Evolutionary conservation across 2,329 filamentous ascomycete species (phyloP).

Genomic region (Macroventuria anomochaeta): DNA sequence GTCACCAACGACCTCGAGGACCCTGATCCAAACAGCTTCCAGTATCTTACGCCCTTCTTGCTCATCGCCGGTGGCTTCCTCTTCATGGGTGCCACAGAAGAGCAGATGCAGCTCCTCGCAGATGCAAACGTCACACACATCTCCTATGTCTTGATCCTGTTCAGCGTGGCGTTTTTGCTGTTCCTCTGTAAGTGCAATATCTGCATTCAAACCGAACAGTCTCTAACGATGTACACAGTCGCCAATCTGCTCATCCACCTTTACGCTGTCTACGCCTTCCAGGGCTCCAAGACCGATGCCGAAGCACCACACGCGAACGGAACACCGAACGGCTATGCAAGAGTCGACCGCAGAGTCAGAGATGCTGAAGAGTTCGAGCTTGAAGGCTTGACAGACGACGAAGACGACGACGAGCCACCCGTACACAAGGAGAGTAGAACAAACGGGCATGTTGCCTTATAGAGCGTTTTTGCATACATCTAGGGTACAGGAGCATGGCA

Average conservation of each 20-base stretch:
- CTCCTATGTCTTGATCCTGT: slow-evolving; percentile 89
- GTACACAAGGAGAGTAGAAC: slow-evolving; percentile 36
- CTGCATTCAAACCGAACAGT: background rate
- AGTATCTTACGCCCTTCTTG: slow-evolving; percentile 74
- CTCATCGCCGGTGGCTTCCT: slow-evolving; percentile 92
- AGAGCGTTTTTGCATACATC: background rate
- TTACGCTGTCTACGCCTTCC: slow-evolving; percentile 71
- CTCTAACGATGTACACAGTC: slow-evolving; percentile 55
- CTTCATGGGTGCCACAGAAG: slow-evolving; percentile 97
- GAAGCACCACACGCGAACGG: slow-evolving; percentile 42
- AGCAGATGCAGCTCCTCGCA: slow-evolving; percentile 84
- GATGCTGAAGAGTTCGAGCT: slow-evolving; percentile 95
- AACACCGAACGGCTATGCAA: slow-evolving; percentile 48
- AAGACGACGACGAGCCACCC: slow-evolving; percentile 66
- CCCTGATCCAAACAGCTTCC: slow-evolving; percentile 73
- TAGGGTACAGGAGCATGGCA: background rate
- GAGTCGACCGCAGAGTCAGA: slow-evolving; percentile 65
- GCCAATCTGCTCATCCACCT: slow-evolving; percentile 84
- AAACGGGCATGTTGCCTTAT: slow-evolving; percentile 11
- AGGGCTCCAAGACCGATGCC: slow-evolving; percentile 44
- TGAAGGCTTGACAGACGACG: slow-evolving; percentile 86
- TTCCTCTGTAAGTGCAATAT: slow-evolving; percentile 73
- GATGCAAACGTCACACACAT: slow-evolving; percentile 82
- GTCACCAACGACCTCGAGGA: slow-evolving; percentile 71
- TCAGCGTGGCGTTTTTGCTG: slow-evolving; percentile 85